These are phyloP conservation scores for Leccinum obscurum DNA, from an alignment of 768 basidiomycete species.

Conservation along the genomic window DNA sequence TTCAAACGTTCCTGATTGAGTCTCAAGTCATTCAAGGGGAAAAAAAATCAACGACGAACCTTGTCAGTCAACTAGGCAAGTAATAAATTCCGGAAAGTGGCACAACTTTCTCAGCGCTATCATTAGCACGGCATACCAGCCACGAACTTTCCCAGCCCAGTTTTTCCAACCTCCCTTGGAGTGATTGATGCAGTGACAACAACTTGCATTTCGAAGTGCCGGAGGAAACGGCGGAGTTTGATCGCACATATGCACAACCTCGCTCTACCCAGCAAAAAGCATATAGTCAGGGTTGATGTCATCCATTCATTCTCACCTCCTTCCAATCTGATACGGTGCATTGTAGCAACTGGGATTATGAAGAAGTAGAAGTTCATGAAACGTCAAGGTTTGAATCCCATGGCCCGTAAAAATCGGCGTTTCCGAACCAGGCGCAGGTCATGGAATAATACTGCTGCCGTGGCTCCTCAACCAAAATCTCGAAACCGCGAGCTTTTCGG, in stretches of 20 bases:
- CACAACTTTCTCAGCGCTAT: neutral
- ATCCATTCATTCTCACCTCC: neutral
- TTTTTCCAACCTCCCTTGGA: no score
- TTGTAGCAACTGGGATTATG: neutral
- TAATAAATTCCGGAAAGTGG: neutral
- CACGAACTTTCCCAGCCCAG: no score
- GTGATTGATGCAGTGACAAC: no score
- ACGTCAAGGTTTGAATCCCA: neutral
- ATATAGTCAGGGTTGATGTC: no score
- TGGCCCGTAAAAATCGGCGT: neutral
- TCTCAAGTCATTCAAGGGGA: neutral
- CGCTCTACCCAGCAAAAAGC: no score
- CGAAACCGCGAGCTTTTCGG: no score
- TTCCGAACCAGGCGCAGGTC: neutral
- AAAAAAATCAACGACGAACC: neutral
- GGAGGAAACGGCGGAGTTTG: no score
- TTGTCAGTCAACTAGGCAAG: neutral
- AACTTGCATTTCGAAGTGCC: no score
- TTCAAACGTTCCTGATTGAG: neutral
- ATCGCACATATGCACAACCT: no score
- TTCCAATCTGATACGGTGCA: neutral
- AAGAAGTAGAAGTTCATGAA: neutral
- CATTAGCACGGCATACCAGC: neutral
- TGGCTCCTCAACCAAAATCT: neutral
- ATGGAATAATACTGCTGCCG: neutral